These are phyloP conservation scores for Monascus ruber DNA, from an alignment of 2,329 filamentous ascomycete genomes.

Conservation along the genomic window DNA sequence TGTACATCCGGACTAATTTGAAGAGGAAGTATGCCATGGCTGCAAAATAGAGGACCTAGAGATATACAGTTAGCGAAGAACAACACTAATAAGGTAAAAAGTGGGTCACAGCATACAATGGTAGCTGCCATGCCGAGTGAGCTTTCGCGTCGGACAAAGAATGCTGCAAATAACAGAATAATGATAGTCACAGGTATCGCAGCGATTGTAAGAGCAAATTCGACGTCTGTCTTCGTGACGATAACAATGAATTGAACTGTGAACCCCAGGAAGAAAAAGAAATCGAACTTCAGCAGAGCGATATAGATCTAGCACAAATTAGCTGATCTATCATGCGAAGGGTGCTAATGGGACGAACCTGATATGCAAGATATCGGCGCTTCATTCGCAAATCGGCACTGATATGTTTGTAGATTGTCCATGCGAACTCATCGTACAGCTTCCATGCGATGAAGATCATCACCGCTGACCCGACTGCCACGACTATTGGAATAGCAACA, in stretches of 20 bases:
- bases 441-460: slow-evolving; percentile 81
- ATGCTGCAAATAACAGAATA: slow-evolving; percentile 75
- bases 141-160: slow-evolving; percentile 74
- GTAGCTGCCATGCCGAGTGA: slow-evolving; percentile 63
- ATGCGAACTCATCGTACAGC: slow-evolving; percentile 95
- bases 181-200: slow-evolving; percentile 85
- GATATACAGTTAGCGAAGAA: slow-evolving; percentile 7
- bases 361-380: slow-evolving; percentile 88
- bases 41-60: slow-evolving; percentile 65
- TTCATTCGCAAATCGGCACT: slow-evolving; percentile 96
- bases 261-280: slow-evolving; percentile 99
- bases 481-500: slow-evolving; percentile 73
- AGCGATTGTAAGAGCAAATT: slow-evolving; percentile 76
- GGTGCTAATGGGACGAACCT: slow-evolving; percentile 48
- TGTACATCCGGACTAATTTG: slow-evolving; percentile 95
- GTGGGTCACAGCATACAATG: slow-evolving; percentile 43
- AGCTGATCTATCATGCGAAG: slow-evolving; percentile 2
- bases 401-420: slow-evolving; percentile 99
- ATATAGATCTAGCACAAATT: slow-evolving; percentile 69
- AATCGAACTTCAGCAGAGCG: slow-evolving; percentile 94
- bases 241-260: slow-evolving; percentile 96
- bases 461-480: slow-evolving; percentile 60
- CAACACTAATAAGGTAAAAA: neutral
- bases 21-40: slow-evolving; percentile 93
- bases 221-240: slow-evolving; percentile 59